Evolutionary conservation across 2,329 filamentous ascomycete species (phyloP).

Genomic region (Paecilomyces niveus): DNA sequence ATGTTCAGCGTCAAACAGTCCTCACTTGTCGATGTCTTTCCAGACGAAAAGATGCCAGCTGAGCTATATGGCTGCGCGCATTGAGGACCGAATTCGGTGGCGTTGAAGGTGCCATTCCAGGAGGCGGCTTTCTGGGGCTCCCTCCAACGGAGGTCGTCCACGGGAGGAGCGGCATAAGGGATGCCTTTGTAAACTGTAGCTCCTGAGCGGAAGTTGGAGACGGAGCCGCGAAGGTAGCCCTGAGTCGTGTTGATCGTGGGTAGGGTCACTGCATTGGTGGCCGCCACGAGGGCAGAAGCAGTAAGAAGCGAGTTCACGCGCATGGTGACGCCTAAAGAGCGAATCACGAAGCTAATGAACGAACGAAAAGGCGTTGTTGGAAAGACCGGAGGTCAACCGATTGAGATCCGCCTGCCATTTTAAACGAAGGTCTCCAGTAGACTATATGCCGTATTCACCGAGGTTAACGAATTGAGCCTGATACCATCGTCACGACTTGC

Average conservation of each 20-base stretch:
- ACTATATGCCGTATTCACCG: neutral
- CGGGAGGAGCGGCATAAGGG: constrained; percentile 9
- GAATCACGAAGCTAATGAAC: neutral
- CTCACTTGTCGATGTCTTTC: constrained; percentile 27
- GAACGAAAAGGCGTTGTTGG: neutral
- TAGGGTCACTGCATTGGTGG: neutral
- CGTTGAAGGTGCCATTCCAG: constrained; percentile 10
- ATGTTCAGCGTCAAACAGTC: constrained; percentile 17
- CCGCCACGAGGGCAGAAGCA: neutral
- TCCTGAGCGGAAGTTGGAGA: constrained; percentile 14
- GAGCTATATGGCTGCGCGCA: constrained; percentile 16
- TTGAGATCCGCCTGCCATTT: neutral
- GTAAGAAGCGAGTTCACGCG: neutral
- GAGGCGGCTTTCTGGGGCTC: neutral
- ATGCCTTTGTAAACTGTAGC: constrained; percentile 19
- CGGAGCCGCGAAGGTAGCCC: constrained; percentile 13
- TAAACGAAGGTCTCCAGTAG: neutral
- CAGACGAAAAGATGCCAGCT: constrained; percentile 13
- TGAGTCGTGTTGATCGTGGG: constrained; percentile 8
- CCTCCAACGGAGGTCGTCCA: neutral
- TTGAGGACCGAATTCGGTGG: constrained; percentile 12
- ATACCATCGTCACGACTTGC: neutral
- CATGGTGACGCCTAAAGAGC: neutral
- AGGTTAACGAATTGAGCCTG: neutral
- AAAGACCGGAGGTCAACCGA: neutral